Conservation (phyloP, 441 rosid genomes). For the Eruca vesicaria region DNA sequence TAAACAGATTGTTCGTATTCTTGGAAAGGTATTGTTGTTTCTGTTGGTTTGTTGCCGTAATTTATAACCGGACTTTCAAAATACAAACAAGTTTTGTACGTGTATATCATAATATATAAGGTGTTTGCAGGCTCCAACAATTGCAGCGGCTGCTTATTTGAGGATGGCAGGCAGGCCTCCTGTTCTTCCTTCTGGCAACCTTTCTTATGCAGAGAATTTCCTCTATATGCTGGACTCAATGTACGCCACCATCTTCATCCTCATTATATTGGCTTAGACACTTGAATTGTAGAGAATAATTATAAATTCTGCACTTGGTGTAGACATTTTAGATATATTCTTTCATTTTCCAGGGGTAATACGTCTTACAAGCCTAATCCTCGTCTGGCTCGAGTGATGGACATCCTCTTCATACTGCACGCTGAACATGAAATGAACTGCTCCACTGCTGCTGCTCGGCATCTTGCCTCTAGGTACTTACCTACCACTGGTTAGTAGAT, state of each 20-base stretch:
- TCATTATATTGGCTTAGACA: not conserved
- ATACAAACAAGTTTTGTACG: not conserved
- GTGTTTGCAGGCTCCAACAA: not conserved
- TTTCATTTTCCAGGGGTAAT: conserved; percentile 35
- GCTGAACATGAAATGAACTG: conserved; percentile 99
- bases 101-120: not conserved
- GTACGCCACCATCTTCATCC: not conserved
- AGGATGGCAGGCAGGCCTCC: conserved; percentile 1
- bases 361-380: conserved; percentile 92
- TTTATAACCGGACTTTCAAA: not conserved
- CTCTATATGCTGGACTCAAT: not conserved
- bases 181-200: not conserved
- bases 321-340: not conserved
- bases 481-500: conserved; percentile 29
- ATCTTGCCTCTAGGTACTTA: conserved; percentile 85
- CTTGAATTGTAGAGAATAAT: not conserved
- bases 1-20: conserved; percentile 89
- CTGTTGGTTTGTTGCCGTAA: not conserved
- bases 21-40: conserved; percentile 68
- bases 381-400: conserved; percentile 84
- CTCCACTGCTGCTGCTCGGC: conserved; percentile 96
- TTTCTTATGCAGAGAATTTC: not conserved
- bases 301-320: not conserved
- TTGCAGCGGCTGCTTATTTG: not conserved
- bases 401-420: conserved; percentile 85